Evolutionary conservation across 2,329 filamentous ascomycete species (phyloP), one percentile per base, ranked within the genome.

Genomic region (Paecilomyces formosus): DNA sequence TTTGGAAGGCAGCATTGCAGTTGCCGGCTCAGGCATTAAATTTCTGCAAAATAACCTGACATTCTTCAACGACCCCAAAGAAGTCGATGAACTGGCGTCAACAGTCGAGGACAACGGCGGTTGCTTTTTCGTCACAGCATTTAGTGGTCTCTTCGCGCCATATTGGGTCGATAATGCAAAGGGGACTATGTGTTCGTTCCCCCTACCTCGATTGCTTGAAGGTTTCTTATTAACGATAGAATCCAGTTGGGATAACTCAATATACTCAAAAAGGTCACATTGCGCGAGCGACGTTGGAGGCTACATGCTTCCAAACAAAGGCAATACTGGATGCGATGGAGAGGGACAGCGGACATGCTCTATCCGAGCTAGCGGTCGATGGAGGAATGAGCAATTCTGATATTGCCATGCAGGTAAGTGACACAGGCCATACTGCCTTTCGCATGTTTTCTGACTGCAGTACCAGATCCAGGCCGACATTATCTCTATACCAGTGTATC

Each of bases 111-210:
- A 96, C 70, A 95, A 89, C 61, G 92, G 91, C 55, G 92, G 92
- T 9, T 88, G 92, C 56, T 85, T 93, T 12, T 87, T 96, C 68
- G 92, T 96, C 57, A 96, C 92, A 6, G 92, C 91, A 1, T 96
- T 96, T 72, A 92, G 88, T 71, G 92, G 92, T 53, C 82, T 96
- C 2, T 96, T 96, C 71, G 92, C 92, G 0, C 92, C 92, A 0
- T 96, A 96, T 74, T 96, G 92, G 92, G 92, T 96, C 62, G 90
- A 95, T 70, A 90, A 95, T 73, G 90, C 90, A n/a, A 88, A 92
- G 71, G 92, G 92, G 57, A 96, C 91, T 3, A 85, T 94, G 55
- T 92, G 83, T 86, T 78, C 76, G 81, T 75, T 12, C 54, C 18
- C 6, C 24, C 9, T 53, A 9, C 18, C 60, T 54, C 55, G n/a